Evolutionary conservation across 2,329 filamentous ascomycete species (phyloP).

Genomic region (Rhinocladiella similis): DNA sequence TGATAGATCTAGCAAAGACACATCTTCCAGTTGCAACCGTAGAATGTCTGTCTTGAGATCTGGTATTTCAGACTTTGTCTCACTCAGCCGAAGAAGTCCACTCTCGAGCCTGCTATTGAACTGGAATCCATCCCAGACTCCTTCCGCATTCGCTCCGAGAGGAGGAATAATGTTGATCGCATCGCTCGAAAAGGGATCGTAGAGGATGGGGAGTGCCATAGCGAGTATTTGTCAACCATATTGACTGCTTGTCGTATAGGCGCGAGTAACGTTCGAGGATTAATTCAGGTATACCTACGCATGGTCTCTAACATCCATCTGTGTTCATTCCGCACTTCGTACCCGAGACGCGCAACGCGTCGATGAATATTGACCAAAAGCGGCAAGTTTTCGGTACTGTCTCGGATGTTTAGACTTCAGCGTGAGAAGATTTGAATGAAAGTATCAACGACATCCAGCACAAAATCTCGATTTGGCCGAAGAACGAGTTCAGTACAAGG

Average conservation of each 20-base stretch:
- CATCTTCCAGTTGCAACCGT: conserved; percentile 17
- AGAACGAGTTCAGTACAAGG: no score
- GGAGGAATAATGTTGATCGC: conserved; percentile 2
- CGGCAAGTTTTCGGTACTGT: no score
- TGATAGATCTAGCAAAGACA: conserved; percentile 17
- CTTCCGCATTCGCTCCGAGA: not conserved
- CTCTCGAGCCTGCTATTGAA: conserved; percentile 24
- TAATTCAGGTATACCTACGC: not conserved
- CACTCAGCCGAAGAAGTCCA: conserved; percentile 19
- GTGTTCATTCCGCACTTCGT: no score
- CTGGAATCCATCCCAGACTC: conserved; percentile 25
- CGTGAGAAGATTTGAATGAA: no score
- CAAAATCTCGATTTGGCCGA: no score
- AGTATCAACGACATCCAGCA: no score
- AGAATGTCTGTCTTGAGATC: conserved; percentile 13
- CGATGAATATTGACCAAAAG: no score
- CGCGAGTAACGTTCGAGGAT: not conserved
- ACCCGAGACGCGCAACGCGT: no score
- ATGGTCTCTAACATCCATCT: not conserved
- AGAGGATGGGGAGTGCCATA: conserved; percentile 9
- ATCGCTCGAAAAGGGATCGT: conserved; percentile 12
- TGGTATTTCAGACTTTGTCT: conserved; percentile 15
- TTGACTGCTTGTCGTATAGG: not conserved
- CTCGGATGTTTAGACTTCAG: no score
- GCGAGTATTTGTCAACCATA: conserved; percentile 1